Percentiles rank a stretch among this genome's conserved stretches.
These are phyloP conservation scores for Curvularia sp. DNA, from an alignment of 2,329 filamentous ascomycete species.

Conservation along the genomic window DNA sequence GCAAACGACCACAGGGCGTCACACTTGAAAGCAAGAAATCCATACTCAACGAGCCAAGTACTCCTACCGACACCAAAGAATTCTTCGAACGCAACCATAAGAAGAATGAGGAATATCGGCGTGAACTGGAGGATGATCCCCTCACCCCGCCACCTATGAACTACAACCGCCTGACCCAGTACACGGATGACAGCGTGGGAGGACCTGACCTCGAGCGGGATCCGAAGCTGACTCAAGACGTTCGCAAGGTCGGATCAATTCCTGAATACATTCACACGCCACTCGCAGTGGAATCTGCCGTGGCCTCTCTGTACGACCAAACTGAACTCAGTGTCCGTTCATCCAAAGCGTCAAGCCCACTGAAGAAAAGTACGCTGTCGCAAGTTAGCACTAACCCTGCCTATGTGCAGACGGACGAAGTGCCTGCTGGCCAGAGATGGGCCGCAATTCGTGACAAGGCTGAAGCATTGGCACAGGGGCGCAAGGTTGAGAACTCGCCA, in stretches of 20 bases:
- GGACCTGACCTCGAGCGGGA: conserved; percentile 54
- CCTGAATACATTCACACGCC: conserved; percentile 77
- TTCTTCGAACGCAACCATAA: conserved; percentile 64
- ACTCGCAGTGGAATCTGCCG: conserved; percentile 81
- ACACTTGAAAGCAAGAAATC: conserved; percentile 61
- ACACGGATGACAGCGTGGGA: conserved; percentile 64
- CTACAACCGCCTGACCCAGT: conserved; percentile 58
- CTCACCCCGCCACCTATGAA: conserved; percentile 59
- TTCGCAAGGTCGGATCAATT: conserved; percentile 74
- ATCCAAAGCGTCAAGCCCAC: conserved; percentile 36
- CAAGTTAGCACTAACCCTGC: conserved; percentile 36
- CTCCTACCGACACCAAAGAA: conserved; percentile 54
- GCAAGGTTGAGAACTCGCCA: conserved; percentile 57
- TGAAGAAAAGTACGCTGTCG: conserved; percentile 36
- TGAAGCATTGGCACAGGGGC: conserved; percentile 42
- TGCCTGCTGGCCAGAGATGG: conserved; percentile 46
- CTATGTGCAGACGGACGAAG: conserved; percentile 33
- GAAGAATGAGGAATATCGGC: conserved; percentile 65
- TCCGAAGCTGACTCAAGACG: conserved; percentile 67
- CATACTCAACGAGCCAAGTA: conserved; percentile 51
- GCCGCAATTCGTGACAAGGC: conserved; percentile 53
- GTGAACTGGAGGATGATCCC: conserved; percentile 55
- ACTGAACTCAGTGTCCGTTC: conserved; percentile 69
- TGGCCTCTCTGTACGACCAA: conserved; percentile 87
- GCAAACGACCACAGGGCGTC: conserved; percentile 61